These are phyloP conservation scores for Immersiella caudata DNA, from an alignment of 495 filamentous ascomycete genomes.

Conservation along the genomic window DNA sequence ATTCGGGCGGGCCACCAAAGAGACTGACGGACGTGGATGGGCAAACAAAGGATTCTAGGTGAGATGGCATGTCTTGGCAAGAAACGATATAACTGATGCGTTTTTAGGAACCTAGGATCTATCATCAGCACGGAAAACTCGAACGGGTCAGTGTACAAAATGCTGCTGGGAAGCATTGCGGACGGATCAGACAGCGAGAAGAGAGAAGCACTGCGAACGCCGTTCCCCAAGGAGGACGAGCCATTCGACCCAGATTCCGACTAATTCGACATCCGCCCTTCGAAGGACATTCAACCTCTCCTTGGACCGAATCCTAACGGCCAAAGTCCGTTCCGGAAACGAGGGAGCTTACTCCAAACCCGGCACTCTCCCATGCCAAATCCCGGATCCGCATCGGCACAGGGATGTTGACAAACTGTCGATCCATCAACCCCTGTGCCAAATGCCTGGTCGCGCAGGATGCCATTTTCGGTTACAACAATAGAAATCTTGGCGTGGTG, in stretches of 20 bases:
- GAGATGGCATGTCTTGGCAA: neutral
- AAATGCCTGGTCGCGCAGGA: neutral
- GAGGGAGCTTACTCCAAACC: neutral
- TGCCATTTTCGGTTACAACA: neutral
- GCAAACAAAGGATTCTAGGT: neutral
- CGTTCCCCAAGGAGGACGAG: constrained; percentile 3
- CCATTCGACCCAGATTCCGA: constrained; percentile 6
- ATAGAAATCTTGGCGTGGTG: neutral
- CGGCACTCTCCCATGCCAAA: neutral
- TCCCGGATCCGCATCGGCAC: neutral
- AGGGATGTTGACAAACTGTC: neutral
- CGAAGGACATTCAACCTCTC: neutral
- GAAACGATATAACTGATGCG: no score
- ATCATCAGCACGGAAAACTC: constrained; percentile 1
- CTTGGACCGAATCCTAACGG: neutral
- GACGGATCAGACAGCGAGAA: constrained; percentile 6
- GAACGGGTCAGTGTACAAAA: constrained; percentile 6
- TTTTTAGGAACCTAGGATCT: neutral
- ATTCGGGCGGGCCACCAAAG: neutral
- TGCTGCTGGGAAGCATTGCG: constrained; percentile 9
- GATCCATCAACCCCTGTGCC: neutral
- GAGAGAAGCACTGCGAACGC: neutral
- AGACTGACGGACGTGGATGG: constrained; percentile 2
- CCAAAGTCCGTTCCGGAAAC: neutral
- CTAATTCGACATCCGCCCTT: neutral